Evolutionary conservation across 2,329 filamentous ascomycete genomes (phyloP), one percentile per base, ranked within the genome.

Genomic region (Ophiostoma tasmaniense): DNA sequence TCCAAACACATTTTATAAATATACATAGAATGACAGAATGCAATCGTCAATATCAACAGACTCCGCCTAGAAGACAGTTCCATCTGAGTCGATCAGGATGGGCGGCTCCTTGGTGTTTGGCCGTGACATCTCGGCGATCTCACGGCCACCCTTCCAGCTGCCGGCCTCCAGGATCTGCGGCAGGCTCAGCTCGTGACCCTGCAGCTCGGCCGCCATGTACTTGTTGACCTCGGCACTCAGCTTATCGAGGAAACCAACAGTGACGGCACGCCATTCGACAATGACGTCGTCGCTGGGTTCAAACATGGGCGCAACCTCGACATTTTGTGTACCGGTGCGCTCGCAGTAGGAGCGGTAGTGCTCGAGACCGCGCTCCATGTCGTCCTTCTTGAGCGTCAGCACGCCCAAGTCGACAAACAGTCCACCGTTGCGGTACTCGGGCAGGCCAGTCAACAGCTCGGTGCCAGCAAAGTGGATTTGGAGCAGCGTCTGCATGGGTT

Each of bases 91-190:
- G 74, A 98, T 97, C 80, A 97, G 89, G 76, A 99, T 98, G 4
- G 95, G 95, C 39, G 94, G 92, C 77, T 96, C 92, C 80, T 95
- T 97, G 67, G 95, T 98, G 76, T 97, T 98, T 28, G 95, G 95
- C 74, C 95, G 86, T 74, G 92, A 94, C 73, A 97, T 92, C 81
- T 97, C 94, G 72, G 95, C 95, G 77, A 98, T 90, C 80, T 98
- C 95, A 76, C 95, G 89, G 70, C 95, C 95, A 74, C 94, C 94
- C 90, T 98, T 98, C 94, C 95, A 99, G 76, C 92, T 96, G 67
- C 95, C 95, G 17, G 94, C 95, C 79, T 98, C 95, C 22, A 99
- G 83, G 81, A 99, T 87, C 78, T 99, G 95, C 6, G 93, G 88
- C 73, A 98, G 79, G 55, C 83, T 91, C 77, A 99, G 80, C 73